Evolutionary conservation across 257 asterid genomes (phyloP).

Genomic region (Eustoma russellianum): DNA sequence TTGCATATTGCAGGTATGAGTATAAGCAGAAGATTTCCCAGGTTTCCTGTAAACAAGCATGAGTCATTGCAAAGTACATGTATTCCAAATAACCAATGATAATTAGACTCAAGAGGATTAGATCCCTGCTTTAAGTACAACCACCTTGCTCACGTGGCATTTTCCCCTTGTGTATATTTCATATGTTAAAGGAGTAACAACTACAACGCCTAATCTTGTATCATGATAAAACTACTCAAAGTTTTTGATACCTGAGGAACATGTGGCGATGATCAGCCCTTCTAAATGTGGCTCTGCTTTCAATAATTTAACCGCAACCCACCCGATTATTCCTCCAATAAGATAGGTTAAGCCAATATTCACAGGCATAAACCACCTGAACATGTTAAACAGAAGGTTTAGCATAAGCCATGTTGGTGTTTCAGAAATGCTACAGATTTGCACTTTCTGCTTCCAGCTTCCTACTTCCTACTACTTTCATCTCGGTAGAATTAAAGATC

Average conservation of each 20-base stretch:
- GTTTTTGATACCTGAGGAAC: slow-evolving; percentile 53
- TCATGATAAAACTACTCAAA: too few species aligned
- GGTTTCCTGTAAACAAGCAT: slow-evolving; percentile 37
- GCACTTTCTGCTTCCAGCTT: too few species aligned
- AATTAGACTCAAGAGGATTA: too few species aligned
- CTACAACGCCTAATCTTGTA: too few species aligned
- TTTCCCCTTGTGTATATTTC: background rate
- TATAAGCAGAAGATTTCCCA: slow-evolving; percentile 72
- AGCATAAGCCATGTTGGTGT: too few species aligned
- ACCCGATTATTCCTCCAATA: slow-evolving; percentile 65
- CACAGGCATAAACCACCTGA: slow-evolving; percentile 95
- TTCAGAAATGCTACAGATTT: too few species aligned
- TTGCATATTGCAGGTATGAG: slow-evolving; percentile 71
- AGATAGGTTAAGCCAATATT: slow-evolving; percentile 70
- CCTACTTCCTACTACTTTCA: too few species aligned
- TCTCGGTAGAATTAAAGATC: too few species aligned
- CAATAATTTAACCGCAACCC: slow-evolving; percentile 62
- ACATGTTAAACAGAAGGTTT: background rate
- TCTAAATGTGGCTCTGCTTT: slow-evolving; percentile 59
- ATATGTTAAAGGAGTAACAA: background rate
- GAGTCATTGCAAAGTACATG: background rate
- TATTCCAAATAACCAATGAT: background rate
- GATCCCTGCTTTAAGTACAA: too few species aligned
- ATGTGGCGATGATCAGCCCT: slow-evolving; percentile 58
- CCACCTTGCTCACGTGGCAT: too few species aligned